Conservation (phyloP, 352 stramenopile species). For the Aphanomyces invadans region DNA sequence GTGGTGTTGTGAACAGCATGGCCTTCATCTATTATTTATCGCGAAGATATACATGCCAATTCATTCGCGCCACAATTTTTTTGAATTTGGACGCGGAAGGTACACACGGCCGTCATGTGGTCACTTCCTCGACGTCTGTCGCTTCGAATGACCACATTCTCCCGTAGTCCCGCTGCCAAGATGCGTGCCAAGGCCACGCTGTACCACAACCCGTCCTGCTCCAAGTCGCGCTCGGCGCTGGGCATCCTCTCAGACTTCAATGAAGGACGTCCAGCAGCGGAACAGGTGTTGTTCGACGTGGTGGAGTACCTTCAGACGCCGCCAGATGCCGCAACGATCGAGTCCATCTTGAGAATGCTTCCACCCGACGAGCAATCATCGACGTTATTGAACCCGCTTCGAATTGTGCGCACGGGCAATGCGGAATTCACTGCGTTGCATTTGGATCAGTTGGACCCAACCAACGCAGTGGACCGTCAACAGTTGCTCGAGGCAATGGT, state of each 20-base stretch:
- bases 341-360: not conserved
- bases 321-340: not conserved
- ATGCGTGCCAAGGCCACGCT: conserved; percentile 7
- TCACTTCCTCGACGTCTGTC: no score
- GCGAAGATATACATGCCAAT: no score
- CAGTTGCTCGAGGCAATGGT: conserved; percentile 10
- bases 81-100: no score
- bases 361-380: not conserved
- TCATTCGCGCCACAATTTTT: no score
- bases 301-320: conserved; percentile 19
- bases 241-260: conserved; percentile 2
- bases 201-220: conserved; percentile 19
- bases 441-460: conserved; percentile 6
- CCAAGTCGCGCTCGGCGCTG: conserved; percentile 11
- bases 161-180: no score
- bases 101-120: no score
- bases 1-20: no score
- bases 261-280: not conserved
- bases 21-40: no score
- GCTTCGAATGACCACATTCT: no score
- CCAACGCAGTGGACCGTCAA: not conserved
- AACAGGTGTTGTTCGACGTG: not conserved
- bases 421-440: not conserved
- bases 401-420: conserved; percentile 19
- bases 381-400: not conserved